Evolutionary conservation across 331 rosid genomes (phyloP).

Genomic region (Rosa hybrid): DNA sequence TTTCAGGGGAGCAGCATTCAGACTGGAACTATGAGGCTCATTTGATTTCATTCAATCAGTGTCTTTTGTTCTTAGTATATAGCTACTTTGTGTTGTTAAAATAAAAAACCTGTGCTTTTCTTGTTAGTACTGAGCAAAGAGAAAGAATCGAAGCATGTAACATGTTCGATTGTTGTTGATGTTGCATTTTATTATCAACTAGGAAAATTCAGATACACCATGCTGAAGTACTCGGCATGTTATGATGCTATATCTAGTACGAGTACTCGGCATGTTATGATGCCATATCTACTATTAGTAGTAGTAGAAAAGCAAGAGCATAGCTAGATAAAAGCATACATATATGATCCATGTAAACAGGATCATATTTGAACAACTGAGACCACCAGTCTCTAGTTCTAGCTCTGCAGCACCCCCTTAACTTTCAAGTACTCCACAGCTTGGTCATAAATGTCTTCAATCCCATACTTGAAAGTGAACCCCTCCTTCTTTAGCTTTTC

Average conservation of each 20-base stretch:
- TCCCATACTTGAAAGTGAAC: conserved; percentile 58
- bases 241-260: background rate
- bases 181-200: background rate
- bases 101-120: background rate
- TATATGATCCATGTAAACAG: conserved; percentile 3
- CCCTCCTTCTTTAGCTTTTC: conserved; percentile 81
- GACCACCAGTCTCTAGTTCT: conserved; percentile 14
- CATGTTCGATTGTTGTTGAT: background rate
- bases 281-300: background rate
- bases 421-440: conserved; percentile 66
- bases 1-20: background rate
- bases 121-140: background rate
- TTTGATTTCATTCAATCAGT: background rate
- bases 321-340: background rate
- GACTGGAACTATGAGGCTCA: background rate
- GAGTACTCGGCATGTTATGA: background rate
- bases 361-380: background rate
- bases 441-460: conserved; percentile 66
- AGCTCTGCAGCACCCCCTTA: conserved; percentile 51
- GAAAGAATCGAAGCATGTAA: background rate
- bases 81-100: background rate
- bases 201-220: background rate
- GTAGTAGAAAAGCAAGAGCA: background rate
- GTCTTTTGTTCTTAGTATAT: background rate
- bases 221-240: background rate